Conservation (phyloP, 768 basidiomycete species). For the Lactarius tabidus region DNA sequence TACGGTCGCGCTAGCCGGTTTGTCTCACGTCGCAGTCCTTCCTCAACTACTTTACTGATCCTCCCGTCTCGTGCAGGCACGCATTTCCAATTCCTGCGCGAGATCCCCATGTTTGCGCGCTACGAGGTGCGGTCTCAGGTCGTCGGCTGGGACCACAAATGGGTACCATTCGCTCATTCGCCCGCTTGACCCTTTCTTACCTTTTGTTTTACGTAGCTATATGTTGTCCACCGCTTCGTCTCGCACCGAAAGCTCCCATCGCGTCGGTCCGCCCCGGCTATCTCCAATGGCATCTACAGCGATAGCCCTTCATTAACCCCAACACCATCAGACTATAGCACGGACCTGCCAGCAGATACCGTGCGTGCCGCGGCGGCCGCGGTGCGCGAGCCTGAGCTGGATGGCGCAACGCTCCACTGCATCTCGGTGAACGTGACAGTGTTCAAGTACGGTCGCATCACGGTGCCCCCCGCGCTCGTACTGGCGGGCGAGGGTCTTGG, state of each 20-base stretch:
- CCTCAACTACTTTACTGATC: background rate
- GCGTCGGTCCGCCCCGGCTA: slow-evolving; percentile 33
- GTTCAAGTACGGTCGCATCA: slow-evolving; percentile 69
- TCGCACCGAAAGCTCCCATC: slow-evolving; percentile 42
- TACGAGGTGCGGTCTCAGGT: slow-evolving; percentile 60
- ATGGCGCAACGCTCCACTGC: slow-evolving; percentile 59
- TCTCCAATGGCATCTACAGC: slow-evolving; percentile 21
- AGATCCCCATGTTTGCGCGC: slow-evolving; percentile 57
- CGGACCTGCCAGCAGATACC: background rate
- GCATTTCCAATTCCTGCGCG: slow-evolving; percentile 63
- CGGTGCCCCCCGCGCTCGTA: slow-evolving; percentile 62
- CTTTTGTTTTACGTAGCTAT: slow-evolving; percentile 42
- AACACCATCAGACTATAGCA: slow-evolving; percentile 17
- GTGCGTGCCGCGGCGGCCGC: slow-evolving; percentile 5
- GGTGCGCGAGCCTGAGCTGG: slow-evolving; percentile 38
- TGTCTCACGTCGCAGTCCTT: background rate
- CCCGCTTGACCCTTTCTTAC: background rate
- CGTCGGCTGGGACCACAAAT: slow-evolving; percentile 73
- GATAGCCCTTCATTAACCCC: slow-evolving; percentile 8
- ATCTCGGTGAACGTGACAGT: slow-evolving; percentile 59
- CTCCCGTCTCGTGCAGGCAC: slow-evolving; percentile 37
- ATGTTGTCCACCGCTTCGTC: slow-evolving; percentile 59
- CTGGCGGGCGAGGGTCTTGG: slow-evolving; percentile 58
- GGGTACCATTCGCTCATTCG: slow-evolving; percentile 44
- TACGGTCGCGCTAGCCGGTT: slow-evolving; percentile 53